Evolutionary conservation across 768 basidiomycete genomes (phyloP).

Genomic region (Heimioporus sp.): DNA sequence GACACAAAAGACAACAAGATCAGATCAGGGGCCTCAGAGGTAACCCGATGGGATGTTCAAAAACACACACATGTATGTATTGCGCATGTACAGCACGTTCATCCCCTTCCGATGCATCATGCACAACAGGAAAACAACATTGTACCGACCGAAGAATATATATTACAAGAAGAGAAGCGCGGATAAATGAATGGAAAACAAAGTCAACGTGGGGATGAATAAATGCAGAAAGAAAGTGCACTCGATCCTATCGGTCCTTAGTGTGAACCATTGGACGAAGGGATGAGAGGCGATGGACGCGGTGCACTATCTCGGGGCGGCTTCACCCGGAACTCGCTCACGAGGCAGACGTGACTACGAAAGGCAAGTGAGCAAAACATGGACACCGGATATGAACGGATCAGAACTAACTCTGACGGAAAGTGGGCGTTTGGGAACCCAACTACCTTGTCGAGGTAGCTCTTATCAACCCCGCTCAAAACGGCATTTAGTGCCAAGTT

Average conservation of each 20-base stretch:
- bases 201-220: slow-evolving; percentile 3
- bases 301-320: slow-evolving; percentile 52
- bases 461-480: slow-evolving; percentile 83
- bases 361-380: slow-evolving; percentile 7
- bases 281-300: slow-evolving; percentile 39
- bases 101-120: too few relatives aligned
- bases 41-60: too few relatives aligned
- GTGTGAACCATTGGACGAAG: slow-evolving; percentile 36
- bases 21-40: too few relatives aligned
- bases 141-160: slow-evolving; percentile 25
- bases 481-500: slow-evolving; percentile 78
- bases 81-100: too few relatives aligned
- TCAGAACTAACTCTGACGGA: slow-evolving; percentile 84
- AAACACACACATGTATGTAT: too few relatives aligned
- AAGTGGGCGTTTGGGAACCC: slow-evolving; percentile 98
- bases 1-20: too few relatives aligned
- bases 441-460: slow-evolving; percentile 85
- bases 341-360: slow-evolving; percentile 68
- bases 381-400: slow-evolving; percentile 1
- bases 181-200: slow-evolving; percentile 19
- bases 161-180: slow-evolving; percentile 22
- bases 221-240: slow-evolving; percentile 7
- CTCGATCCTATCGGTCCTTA: slow-evolving; percentile 4
- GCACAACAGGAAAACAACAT: slow-evolving; percentile 10
- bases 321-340: slow-evolving; percentile 77